phyloP scores from a whole-genome alignment of 345 rosid genomes.

The Laguncularia racemosa region DNA sequence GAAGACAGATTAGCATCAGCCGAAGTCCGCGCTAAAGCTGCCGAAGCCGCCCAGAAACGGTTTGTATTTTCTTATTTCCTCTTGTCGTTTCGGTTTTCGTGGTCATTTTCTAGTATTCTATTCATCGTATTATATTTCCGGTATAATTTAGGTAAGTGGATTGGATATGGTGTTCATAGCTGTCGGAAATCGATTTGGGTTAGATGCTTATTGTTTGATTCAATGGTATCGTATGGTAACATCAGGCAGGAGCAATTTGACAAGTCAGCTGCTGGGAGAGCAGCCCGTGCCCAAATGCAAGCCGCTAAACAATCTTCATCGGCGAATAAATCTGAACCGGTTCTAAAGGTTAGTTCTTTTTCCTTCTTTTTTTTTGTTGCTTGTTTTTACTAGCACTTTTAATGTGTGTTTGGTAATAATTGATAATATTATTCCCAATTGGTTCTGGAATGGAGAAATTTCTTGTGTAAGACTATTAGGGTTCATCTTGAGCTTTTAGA shows the following conservation, averaged over 20 bases:
- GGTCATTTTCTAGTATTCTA: not conserved
- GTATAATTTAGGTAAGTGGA: not conserved
- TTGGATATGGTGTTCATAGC: not conserved
- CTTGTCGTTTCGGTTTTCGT: not conserved
- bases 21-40: constrained; percentile 94
- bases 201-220: not conserved
- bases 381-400: no score
- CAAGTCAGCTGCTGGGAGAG: constrained; percentile 89
- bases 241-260: constrained; percentile 82
- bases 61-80: constrained; percentile 5
- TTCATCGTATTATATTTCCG: not conserved
- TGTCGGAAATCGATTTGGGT: not conserved
- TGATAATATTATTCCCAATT: no score
- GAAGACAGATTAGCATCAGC: constrained; percentile 62
- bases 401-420: no score
- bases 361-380: not conserved
- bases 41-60: constrained; percentile 97
- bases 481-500: no score
- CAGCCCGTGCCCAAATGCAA: constrained; percentile 71
- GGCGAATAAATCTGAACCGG: constrained; percentile 76
- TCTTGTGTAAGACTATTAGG: no score
- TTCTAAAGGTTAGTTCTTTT: constrained; percentile 50
- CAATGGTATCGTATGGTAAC: not conserved
- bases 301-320: constrained; percentile 68
- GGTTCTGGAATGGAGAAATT: no score